phyloP scores from a whole-genome alignment of 2,329 filamentous ascomycete genomes.

The Amauroascus verrucosus region DNA sequence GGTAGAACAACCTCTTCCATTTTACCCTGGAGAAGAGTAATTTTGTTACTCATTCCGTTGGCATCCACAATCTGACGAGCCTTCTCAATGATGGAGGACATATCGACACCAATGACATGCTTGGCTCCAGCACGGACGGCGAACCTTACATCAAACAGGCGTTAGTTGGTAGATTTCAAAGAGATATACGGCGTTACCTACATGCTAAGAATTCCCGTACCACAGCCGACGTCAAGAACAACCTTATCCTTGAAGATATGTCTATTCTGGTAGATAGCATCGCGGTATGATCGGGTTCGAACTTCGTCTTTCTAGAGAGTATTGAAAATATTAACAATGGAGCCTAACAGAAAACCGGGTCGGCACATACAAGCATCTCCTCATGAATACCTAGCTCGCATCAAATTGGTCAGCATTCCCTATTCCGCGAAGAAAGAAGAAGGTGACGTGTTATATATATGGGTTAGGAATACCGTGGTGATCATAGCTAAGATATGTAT shows the following conservation, averaged over 20 bases:
- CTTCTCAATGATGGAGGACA: conserved; percentile 99
- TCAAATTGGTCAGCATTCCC: conserved; percentile 15
- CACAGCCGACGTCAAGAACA: conserved; percentile 94
- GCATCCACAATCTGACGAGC: conserved; percentile 84
- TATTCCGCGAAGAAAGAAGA: not conserved
- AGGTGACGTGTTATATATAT: not conserved
- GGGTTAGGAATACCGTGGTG: conserved; percentile 65
- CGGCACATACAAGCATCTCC: conserved; percentile 79
- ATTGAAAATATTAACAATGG: conserved; percentile 12
- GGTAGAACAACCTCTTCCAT: conserved; percentile 97
- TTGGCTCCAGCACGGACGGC: conserved; percentile 92
- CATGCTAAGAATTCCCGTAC: conserved; percentile 98
- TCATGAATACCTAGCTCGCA: conserved; percentile 71
- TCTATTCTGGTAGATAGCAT: conserved; percentile 93
- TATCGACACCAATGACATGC: conserved; percentile 97
- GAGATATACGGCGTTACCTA: conserved; percentile 39
- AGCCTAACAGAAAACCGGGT: conserved; percentile 10
- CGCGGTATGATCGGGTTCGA: conserved; percentile 90
- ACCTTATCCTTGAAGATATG: conserved; percentile 88
- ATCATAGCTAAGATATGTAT: conserved; percentile 60
- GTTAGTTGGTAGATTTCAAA: conserved; percentile 15
- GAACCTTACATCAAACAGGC: conserved; percentile 54
- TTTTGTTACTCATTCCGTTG: conserved; percentile 91
- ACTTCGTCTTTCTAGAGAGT: conserved; percentile 84
- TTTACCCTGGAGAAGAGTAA: conserved; percentile 96